Evolutionary conservation across 2,329 filamentous ascomycete genomes (phyloP), one percentile per base, ranked within the genome.

Genomic region (Sclerotinia sclerotiorum): DNA sequence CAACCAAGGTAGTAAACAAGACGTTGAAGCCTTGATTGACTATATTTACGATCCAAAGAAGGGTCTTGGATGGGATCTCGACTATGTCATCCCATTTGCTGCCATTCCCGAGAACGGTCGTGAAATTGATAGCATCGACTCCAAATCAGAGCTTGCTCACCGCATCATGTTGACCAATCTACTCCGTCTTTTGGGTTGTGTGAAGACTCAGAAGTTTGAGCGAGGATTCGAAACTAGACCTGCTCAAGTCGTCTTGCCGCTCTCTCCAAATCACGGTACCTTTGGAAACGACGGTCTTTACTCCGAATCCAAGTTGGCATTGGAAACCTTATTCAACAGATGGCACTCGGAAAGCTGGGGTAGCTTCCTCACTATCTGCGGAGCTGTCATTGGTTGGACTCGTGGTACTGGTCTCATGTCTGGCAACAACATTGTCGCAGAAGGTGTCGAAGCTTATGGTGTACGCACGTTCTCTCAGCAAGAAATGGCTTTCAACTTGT

Each of bases 141-240:
- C 94, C 72, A 97, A 95, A 81, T 98, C 95, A 19, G 95, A 99
- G 83, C 88, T 99, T 72, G 95, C 95, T 74, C 95, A 99, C 80
- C 92, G 95, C 73, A 97, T 99, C 83, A 98, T 99, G 95, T 84
- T 99, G 79, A 99, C 95, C 77, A 99, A 99, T 81, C 85, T 99
- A 13, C 84, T 98, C 72, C 93, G 95, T 74, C 89, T 99, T 70
- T 85, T 99, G 67, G 95, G 95, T 75, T 88, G 84, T 72, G 90
- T 99, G 81, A 99, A 98, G 86, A 82, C 88, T 7, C 91, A 98
- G 80, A 99, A 99, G 85, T 85, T 90, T 39, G 86, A 90, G 73
- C 89, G 91, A 73, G 93, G 92, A 69, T 97, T 95, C 76, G 93
- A 97, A 82, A 99, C 95, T 46, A 92, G 95, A 51, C 95, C 95